Percentiles rank a stretch among this genome's conserved stretches.
Evolutionary conservation across 495 filamentous ascomycete species (phyloP).

Genomic region (Penicillium crystallinum): DNA sequence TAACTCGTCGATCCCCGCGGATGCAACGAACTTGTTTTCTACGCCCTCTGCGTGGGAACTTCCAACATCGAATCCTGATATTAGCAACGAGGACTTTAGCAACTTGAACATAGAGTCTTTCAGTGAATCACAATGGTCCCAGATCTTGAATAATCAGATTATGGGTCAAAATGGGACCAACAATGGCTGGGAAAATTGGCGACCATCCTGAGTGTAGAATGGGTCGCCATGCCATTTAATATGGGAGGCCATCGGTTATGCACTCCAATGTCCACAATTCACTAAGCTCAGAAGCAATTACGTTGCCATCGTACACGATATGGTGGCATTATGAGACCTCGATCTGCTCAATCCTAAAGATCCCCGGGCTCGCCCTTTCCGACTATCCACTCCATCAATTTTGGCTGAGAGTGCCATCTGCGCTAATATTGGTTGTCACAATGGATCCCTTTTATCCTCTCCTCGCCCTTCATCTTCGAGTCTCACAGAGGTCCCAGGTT

Average conservation of each 20-base stretch:
- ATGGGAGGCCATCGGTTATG: neutral
- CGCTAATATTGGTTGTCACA: neutral
- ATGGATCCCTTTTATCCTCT: neutral
- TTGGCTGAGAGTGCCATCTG: neutral
- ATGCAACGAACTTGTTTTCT: slow-evolving; percentile 7
- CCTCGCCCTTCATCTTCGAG: neutral
- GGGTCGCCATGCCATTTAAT: neutral
- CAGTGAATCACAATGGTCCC: slow-evolving; percentile 35
- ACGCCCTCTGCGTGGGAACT: slow-evolving; percentile 26
- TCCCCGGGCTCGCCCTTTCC: neutral
- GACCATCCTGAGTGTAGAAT: slow-evolving; percentile 11
- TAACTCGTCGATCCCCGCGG: slow-evolving; percentile 6
- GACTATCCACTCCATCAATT: neutral
- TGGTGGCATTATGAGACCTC: neutral
- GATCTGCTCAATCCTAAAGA: neutral
- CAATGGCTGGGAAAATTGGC: slow-evolving; percentile 29
- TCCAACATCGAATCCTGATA: slow-evolving; percentile 9
- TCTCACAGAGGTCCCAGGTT: neutral
- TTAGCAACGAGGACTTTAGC: slow-evolving; percentile 17
- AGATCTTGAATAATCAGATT: slow-evolving; percentile 31
- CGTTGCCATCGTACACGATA: neutral
- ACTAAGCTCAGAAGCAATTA: neutral
- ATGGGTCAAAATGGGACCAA: slow-evolving; percentile 12
- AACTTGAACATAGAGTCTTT: slow-evolving; percentile 21
- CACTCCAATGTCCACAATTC: neutral